Percentiles rank a stretch among this genome's conserved stretches.
phyloP scores from a whole-genome alignment of 805 yeast genomes.

The Metschnikowia borealis region DNA sequence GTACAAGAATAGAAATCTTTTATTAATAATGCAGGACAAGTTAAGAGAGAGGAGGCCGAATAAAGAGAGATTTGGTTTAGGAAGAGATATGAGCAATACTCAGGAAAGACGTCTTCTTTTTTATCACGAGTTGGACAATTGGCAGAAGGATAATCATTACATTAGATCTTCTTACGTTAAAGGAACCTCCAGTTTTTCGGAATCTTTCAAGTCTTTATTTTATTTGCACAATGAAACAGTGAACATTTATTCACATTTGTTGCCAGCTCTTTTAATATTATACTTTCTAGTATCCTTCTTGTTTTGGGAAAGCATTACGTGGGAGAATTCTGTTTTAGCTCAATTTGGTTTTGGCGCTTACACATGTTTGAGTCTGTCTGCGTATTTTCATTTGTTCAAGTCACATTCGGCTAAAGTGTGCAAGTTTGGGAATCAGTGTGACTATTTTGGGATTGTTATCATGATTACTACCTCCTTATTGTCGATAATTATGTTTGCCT shows the following conservation, averaged over 20 bases:
- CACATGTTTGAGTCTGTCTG: slow-evolving; percentile 57
- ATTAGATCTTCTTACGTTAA: slow-evolving; percentile 62
- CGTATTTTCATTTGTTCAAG: slow-evolving; percentile 63
- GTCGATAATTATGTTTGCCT: slow-evolving; percentile 36
- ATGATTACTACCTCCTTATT: slow-evolving; percentile 46
- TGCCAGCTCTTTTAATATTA: slow-evolving; percentile 34
- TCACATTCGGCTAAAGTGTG: slow-evolving; percentile 58
- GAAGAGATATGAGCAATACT: not conserved
- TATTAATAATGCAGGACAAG: not conserved
- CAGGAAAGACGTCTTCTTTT: slow-evolving; percentile 14
- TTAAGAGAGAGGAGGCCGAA: not conserved
- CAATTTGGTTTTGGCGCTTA: slow-evolving; percentile 57
- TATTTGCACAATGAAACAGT: slow-evolving; percentile 69
- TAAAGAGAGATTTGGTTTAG: not conserved
- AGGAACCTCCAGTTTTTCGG: slow-evolving; percentile 45
- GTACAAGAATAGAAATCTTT: not conserved
- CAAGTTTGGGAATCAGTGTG: slow-evolving; percentile 62
- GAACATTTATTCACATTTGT: slow-evolving; percentile 64
- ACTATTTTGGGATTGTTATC: slow-evolving; percentile 70
- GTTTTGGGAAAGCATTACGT: slow-evolving; percentile 3
- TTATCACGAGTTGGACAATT: slow-evolving; percentile 59
- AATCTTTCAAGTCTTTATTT: slow-evolving; percentile 46
- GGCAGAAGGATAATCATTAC: slow-evolving; percentile 74
- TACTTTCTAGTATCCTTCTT: not conserved
- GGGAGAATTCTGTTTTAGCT: slow-evolving; percentile 49